Percentiles rank a stretch among this genome's conserved stretches.
Conservation (phyloP, 345 rosid species). For the Brassica cretica region DNA sequence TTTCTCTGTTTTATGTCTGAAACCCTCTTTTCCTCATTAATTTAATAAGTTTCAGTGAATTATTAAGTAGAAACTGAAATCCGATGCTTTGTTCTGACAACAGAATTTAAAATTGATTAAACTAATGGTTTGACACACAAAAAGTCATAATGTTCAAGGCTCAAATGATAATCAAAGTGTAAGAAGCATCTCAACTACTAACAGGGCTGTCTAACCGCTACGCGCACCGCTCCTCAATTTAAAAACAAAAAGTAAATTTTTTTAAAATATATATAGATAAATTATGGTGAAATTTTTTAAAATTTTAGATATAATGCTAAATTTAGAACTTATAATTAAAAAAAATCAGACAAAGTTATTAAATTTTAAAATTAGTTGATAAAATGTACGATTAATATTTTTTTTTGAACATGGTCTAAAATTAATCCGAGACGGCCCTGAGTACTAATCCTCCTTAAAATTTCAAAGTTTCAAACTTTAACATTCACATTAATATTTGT, state of each 20-base stretch:
- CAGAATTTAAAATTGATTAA: not conserved
- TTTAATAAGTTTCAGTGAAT: not conserved
- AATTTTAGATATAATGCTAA: no score
- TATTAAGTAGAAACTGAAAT: conserved; percentile 14
- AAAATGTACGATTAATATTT: no score
- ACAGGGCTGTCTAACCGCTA: no score
- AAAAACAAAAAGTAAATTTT: no score
- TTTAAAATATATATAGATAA: no score
- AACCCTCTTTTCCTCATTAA: not conserved
- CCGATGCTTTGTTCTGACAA: conserved; percentile 33
- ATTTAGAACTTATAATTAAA: no score
- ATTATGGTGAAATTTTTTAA: no score
- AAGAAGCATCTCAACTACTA: conserved; percentile 11
- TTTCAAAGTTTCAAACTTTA: not conserved
- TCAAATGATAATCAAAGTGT: conserved; percentile 17
- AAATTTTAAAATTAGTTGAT: no score
- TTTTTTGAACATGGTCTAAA: no score
- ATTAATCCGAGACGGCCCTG: no score
- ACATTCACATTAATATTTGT: not conserved
- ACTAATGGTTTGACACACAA: not conserved
- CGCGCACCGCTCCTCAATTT: no score
- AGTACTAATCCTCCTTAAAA: not conserved
- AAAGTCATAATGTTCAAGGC: conserved; percentile 24
- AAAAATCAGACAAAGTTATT: no score
- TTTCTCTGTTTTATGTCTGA: conserved; percentile 3